Evolutionary conservation across 768 basidiomycete species (phyloP).

Genomic region (Lactifluus hygrophoroides): DNA sequence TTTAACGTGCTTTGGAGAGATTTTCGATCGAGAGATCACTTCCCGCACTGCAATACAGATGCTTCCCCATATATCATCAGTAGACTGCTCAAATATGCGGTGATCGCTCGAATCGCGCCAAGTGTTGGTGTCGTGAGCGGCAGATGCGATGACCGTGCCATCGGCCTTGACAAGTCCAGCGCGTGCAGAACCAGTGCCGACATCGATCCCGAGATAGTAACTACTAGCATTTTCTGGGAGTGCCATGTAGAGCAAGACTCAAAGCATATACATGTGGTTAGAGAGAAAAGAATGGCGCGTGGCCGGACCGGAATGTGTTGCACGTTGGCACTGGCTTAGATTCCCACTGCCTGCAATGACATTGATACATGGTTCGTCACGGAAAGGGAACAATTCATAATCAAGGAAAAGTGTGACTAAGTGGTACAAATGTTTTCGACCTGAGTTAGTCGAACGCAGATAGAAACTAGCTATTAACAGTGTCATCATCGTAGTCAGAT

Average conservation of each 20-base stretch:
- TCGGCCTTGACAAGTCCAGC: conserved; percentile 66
- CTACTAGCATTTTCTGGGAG: conserved; percentile 23
- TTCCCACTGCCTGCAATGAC: no score
- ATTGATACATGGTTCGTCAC: no score
- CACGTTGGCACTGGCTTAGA: no score
- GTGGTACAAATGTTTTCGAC: no score
- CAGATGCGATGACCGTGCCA: conserved; percentile 69
- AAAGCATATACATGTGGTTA: no score
- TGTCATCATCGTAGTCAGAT: no score
- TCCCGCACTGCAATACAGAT: conserved; percentile 54
- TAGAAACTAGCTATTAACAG: no score
- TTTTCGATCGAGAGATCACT: conserved; percentile 49
- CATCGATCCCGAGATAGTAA: conserved; percentile 71
- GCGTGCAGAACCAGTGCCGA: conserved; percentile 91
- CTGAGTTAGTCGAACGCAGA: no score
- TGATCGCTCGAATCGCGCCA: conserved; percentile 80
- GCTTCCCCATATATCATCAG: conserved; percentile 74
- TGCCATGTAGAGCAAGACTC: conserved; percentile 26
- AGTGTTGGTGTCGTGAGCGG: conserved; percentile 74
- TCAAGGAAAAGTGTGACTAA: no score
- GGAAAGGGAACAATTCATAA: no score
- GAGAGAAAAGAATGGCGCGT: no score
- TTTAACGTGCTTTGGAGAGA: conserved; percentile 56
- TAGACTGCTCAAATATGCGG: conserved; percentile 95
- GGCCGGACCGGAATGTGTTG: no score